Evolutionary conservation across 73 alveolate species (phyloP).

Genomic region (Tetrahymena thermophila): DNA sequence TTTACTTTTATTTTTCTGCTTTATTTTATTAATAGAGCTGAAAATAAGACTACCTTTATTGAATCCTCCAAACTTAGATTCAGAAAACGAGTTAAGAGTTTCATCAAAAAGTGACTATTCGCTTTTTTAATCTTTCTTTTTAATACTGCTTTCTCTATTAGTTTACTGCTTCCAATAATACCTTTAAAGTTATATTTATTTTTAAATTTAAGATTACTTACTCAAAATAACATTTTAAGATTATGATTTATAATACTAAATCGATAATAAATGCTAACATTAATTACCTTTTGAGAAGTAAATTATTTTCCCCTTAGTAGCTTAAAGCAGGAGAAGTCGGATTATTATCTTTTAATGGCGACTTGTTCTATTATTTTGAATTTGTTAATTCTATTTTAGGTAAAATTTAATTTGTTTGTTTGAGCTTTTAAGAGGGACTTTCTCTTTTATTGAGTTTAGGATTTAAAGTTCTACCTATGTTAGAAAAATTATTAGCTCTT

Average conservation of each 20-base stretch:
- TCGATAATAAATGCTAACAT: no score
- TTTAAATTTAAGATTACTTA: no score
- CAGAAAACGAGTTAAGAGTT: not conserved
- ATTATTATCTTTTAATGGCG: not conserved
- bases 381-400: not conserved
- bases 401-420: not conserved
- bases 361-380: not conserved
- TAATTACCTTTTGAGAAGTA: not conserved
- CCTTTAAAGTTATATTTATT: not conserved
- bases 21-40: not conserved
- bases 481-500: not conserved
- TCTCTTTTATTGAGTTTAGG: not conserved
- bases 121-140: not conserved
- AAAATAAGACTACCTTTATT: not conserved
- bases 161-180: not conserved
- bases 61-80: not conserved
- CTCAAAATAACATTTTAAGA: no score
- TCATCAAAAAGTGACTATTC: not conserved
- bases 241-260: no score
- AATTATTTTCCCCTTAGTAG: not conserved
- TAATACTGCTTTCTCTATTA: not conserved
- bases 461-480: not conserved
- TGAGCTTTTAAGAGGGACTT: not conserved
- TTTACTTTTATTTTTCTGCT: not conserved
- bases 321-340: not conserved